Percentiles rank a stretch among this genome's conserved stretches.
Evolutionary conservation across 208 protist genomes (phyloP).

Genomic region (Leishmania tropica): DNA sequence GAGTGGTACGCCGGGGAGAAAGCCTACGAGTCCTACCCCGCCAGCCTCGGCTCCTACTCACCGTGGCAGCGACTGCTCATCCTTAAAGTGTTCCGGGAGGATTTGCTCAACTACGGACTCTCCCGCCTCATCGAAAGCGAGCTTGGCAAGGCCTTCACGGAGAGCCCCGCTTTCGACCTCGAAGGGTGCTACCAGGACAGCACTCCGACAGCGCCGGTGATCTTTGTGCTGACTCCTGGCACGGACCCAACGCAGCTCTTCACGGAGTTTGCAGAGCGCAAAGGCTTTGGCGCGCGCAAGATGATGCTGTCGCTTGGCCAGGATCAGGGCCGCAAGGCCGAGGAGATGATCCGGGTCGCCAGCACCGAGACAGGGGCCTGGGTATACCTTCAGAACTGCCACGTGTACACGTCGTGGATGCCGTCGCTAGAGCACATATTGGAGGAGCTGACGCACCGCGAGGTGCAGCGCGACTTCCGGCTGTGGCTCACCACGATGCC

Average conservation of each 20-base stretch:
- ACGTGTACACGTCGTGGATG: slow-evolving; percentile 96
- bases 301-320: slow-evolving; percentile 96
- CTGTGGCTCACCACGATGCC: slow-evolving; percentile 98
- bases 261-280: slow-evolving; percentile 92
- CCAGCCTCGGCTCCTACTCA: slow-evolving; percentile 34
- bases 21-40: slow-evolving; percentile 82
- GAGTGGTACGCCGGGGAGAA: slow-evolving; percentile 87
- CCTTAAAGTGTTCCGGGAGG: slow-evolving; percentile 87
- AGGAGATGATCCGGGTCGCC: slow-evolving; percentile 87
- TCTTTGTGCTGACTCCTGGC: slow-evolving; percentile 95
- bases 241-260: slow-evolving; percentile 95
- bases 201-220: slow-evolving; percentile 87
- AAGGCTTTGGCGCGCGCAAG: slow-evolving; percentile 89
- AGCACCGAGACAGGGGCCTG: slow-evolving; percentile 80
- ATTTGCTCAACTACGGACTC: slow-evolving; percentile 92
- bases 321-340: slow-evolving; percentile 93
- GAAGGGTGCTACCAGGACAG: slow-evolving; percentile 93
- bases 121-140: slow-evolving; percentile 72
- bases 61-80: slow-evolving; percentile 90
- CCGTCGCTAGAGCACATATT: slow-evolving; percentile 92
- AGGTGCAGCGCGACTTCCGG: slow-evolving; percentile 93
- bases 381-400: slow-evolving; percentile 97
- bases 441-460: slow-evolving; percentile 73
- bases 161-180: slow-evolving; percentile 91
- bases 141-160: slow-evolving; percentile 90